A percentile compares a stretch with the other conserved stretches of the same genome.
These are phyloP conservation scores for Globomyces pollinis-pini DNA, from an alignment of 192 early-diverging fungal species.

Conservation along the genomic window DNA sequence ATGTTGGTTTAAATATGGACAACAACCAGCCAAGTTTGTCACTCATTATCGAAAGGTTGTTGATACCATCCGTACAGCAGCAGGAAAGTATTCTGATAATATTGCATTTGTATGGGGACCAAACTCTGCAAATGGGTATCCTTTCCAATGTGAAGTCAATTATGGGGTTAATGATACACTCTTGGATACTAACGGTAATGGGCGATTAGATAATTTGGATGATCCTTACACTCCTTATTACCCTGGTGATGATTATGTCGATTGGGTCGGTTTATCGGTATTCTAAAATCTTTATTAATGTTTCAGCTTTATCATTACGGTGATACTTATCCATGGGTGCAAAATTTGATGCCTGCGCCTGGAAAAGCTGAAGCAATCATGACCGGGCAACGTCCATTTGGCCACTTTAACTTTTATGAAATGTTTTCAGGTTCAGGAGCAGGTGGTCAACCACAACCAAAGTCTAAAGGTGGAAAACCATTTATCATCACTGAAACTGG, in stretches of 20 bases:
- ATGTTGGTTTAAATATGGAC: constrained; percentile 30
- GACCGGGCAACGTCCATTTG: constrained; percentile 8
- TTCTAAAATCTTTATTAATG: too few relatives aligned
- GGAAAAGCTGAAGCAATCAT: constrained; percentile 23
- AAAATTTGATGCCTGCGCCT: constrained; percentile 10
- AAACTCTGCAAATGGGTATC: constrained; percentile 32
- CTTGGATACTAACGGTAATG: constrained; percentile 30
- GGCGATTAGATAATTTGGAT: constrained; percentile 25
- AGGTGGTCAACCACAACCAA: constrained; percentile 12
- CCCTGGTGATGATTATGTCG: constrained; percentile 42
- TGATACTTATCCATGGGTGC: constrained; percentile 23
- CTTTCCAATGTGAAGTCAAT: constrained; percentile 15
- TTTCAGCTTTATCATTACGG: constrained; percentile 32
- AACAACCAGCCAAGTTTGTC: constrained; percentile 14
- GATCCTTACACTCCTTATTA: constrained; percentile 46
- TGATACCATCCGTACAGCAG: background rate
- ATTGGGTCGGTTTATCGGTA: constrained; percentile 38
- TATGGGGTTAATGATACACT: background rate
- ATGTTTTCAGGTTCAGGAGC: constrained; percentile 29
- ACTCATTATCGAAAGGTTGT: constrained; percentile 15
- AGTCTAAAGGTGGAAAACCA: constrained; percentile 28
- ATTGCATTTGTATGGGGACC: constrained; percentile 31
- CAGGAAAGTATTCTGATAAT: constrained; percentile 2
- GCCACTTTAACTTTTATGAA: constrained; percentile 22
- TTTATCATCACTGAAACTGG: constrained; percentile 33